phyloP scores from a whole-genome alignment of 208 protist species.

The Acanthamoeba sp. region DNA sequence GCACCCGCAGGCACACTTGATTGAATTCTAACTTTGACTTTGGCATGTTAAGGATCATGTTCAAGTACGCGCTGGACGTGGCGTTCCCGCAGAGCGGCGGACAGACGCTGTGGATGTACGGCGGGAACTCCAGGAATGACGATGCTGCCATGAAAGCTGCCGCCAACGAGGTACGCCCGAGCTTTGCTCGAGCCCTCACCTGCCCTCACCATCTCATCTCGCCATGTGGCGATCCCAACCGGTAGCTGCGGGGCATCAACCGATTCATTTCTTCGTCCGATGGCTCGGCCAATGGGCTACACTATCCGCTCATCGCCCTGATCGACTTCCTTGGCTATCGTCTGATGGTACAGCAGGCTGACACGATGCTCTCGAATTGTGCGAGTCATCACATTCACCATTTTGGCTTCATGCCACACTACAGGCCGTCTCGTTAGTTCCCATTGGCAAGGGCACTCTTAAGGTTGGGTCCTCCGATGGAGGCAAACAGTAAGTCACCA shows the following conservation, averaged over 20 bases:
- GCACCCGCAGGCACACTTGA: no score
- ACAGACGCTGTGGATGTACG: constrained; percentile 41
- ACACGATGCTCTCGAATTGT: no score
- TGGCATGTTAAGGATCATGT: constrained; percentile 29
- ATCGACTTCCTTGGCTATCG: constrained; percentile 57
- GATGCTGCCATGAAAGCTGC: constrained; percentile 59
- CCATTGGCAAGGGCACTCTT: neutral
- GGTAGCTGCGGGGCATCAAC: constrained; percentile 21
- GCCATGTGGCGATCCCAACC: no score
- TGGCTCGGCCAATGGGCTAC: neutral
- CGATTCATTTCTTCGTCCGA: constrained; percentile 12
- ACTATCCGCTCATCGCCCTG: constrained; percentile 36
- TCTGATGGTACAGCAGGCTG: neutral
- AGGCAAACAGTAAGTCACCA: neutral
- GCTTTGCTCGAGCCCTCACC: neutral
- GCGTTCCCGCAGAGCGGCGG: neutral
- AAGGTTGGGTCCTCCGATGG: constrained; percentile 23
- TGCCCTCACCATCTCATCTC: no score
- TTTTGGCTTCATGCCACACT: neutral
- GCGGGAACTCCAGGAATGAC: neutral
- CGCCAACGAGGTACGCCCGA: constrained; percentile 15
- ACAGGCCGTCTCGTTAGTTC: neutral
- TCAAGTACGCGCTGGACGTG: constrained; percentile 62
- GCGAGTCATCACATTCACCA: no score
- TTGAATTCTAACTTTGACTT: neutral